Conservation (phyloP, 768 basidiomycete species). For the Trametes cinnabarina region DNA sequence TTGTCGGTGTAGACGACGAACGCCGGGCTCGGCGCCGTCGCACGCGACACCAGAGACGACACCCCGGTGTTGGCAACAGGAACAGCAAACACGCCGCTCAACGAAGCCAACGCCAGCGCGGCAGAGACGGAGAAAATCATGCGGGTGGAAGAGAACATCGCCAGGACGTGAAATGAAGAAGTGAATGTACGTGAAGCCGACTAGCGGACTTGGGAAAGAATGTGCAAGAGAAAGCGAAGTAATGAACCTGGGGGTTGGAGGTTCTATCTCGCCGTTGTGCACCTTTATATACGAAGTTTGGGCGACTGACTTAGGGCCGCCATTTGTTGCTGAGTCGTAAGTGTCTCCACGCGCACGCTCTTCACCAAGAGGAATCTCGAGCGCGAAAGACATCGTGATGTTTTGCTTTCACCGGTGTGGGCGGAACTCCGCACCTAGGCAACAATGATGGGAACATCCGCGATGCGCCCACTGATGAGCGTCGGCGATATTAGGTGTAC, state of each 20-base stretch:
- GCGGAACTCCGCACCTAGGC: no score
- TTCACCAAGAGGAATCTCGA: no score
- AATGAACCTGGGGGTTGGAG: background rate
- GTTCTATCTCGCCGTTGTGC: background rate
- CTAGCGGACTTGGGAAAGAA: background rate
- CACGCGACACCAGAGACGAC: background rate
- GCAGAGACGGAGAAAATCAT: background rate
- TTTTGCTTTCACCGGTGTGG: no score
- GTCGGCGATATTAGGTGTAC: no score
- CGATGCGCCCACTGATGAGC: no score
- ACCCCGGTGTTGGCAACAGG: background rate
- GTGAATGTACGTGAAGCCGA: slow-evolving; percentile 1
- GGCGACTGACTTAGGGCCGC: background rate
- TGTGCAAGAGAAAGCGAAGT: background rate
- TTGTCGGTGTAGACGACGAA: slow-evolving; percentile 14
- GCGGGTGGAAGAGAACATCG: background rate
- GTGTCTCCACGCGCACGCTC: background rate
- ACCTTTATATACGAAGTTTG: background rate
- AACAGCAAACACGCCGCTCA: background rate
- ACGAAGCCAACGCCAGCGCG: slow-evolving; percentile 3
- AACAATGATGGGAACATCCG: no score
- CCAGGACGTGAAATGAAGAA: background rate
- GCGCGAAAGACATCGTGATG: no score
- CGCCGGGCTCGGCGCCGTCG: slow-evolving; percentile 6
- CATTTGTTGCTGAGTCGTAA: no score